Conservation (phyloP, 139 green algal genomes). For the Chara braunii region DNA sequence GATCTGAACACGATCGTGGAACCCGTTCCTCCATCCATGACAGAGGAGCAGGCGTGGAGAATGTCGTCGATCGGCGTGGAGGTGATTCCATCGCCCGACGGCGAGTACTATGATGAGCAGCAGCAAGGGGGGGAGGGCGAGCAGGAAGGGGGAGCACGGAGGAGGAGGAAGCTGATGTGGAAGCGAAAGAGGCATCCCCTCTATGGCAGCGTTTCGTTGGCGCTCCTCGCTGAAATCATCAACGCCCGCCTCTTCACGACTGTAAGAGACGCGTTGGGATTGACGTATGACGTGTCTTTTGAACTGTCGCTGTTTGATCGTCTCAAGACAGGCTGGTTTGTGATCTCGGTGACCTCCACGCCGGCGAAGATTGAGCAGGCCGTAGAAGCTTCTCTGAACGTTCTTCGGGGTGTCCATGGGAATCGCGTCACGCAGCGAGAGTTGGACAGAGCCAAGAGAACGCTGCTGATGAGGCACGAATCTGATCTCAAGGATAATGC, state of each 20-base stretch:
- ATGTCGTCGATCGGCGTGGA: conserved; percentile 11
- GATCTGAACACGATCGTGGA: conserved; percentile 38
- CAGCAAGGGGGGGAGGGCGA: too few relatives aligned
- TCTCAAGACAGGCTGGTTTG: conserved; percentile 68
- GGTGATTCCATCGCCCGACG: conserved; percentile 3
- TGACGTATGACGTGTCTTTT: conserved; percentile 98
- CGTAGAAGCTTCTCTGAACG: conserved; percentile 63
- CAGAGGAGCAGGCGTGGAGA: conserved; percentile 28
- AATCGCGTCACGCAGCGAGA: conserved; percentile 63
- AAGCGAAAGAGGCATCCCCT: conserved; percentile 64
- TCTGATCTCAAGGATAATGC: conserved; percentile 84
- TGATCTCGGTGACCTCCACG: conserved; percentile 83
- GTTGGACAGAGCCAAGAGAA: conserved; percentile 63
- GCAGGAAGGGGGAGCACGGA: too few relatives aligned
- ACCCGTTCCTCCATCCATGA: conserved; percentile 4
- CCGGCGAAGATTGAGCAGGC: conserved; percentile 91
- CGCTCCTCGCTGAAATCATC: conserved; percentile 84
- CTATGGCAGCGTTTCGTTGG: conserved; percentile 62
- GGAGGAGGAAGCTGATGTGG: conserved; percentile 18
- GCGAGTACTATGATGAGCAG: too few relatives aligned
- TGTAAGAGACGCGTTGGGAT: conserved; percentile 81
- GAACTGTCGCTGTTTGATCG: conserved; percentile 73
- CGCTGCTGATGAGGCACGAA: conserved; percentile 89
- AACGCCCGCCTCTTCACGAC: conserved; percentile 60
- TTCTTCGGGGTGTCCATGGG: conserved; percentile 63